These are phyloP conservation scores for Ilyonectria destructans DNA, from an alignment of 2,329 filamentous ascomycete species.

Conservation along the genomic window DNA sequence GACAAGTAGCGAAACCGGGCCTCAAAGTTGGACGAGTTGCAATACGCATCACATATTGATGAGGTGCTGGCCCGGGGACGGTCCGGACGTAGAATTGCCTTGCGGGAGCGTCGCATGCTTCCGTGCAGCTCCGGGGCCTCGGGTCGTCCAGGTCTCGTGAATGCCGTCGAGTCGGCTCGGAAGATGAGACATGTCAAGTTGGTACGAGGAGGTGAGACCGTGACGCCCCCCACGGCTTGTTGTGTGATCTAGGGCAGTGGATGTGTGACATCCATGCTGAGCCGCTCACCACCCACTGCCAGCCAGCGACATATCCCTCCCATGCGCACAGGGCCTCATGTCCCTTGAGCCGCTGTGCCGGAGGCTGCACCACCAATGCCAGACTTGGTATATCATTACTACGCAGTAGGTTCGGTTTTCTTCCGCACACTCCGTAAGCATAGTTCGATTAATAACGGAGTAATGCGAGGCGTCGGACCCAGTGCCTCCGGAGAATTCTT, in stretches of 20 bases:
- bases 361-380: background rate
- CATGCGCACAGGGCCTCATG: conserved; percentile 12
- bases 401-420: background rate
- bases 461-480: background rate
- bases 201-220: background rate
- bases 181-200: conserved; percentile 16
- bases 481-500: background rate
- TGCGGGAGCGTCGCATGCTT: background rate
- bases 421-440: background rate
- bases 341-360: background rate
- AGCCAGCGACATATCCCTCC: conserved; percentile 9
- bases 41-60: background rate
- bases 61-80: background rate
- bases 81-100: background rate
- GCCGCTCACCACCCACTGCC: background rate
- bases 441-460: background rate
- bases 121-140: background rate
- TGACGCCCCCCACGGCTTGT: conserved; percentile 15
- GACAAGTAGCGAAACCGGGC: background rate
- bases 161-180: background rate
- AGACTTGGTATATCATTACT: background rate
- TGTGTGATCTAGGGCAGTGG: background rate
- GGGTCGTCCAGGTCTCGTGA: background rate
- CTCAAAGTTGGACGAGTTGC: background rate
- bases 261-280: conserved; percentile 15